phyloP scores from a whole-genome alignment of 768 basidiomycete species.

The Podaxis sp. region DNA sequence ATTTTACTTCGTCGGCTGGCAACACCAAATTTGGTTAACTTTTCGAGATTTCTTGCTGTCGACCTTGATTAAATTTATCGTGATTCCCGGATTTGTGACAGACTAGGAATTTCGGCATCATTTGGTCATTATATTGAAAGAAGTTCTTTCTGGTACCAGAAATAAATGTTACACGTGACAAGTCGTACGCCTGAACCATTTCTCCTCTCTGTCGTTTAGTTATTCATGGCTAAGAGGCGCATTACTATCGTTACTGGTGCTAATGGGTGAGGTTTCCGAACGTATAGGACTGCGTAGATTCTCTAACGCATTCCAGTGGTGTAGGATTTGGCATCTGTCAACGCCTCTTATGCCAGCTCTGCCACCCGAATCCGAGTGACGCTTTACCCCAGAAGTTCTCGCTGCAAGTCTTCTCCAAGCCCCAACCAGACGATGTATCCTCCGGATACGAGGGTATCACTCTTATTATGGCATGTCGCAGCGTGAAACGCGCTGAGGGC shows the following conservation, averaged over 20 bases:
- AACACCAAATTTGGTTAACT: too few species aligned
- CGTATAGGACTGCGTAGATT: not conserved
- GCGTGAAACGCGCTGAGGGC: slow-evolving; percentile 51
- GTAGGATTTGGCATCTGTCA: slow-evolving; percentile 82
- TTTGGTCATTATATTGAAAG: not conserved
- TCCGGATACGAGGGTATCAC: slow-evolving; percentile 51
- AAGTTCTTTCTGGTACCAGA: not conserved
- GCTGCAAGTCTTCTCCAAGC: slow-evolving; percentile 25
- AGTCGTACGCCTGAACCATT: slow-evolving; percentile 12
- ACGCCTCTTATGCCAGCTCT: slow-evolving; percentile 67
- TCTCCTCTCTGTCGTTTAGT: slow-evolving; percentile 6
- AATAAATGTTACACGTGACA: slow-evolving; percentile 7
- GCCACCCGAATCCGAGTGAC: slow-evolving; percentile 45
- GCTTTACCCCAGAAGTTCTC: slow-evolving; percentile 34
- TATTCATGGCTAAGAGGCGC: slow-evolving; percentile 31
- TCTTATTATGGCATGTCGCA: slow-evolving; percentile 80
- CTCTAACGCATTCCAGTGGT: slow-evolving; percentile 43
- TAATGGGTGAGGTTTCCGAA: slow-evolving; percentile 45
- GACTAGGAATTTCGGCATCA: too few species aligned
- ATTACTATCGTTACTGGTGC: slow-evolving; percentile 69
- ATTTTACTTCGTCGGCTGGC: too few species aligned
- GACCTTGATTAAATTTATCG: too few species aligned
- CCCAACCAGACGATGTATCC: slow-evolving; percentile 14
- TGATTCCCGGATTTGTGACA: too few species aligned
- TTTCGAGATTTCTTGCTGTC: too few species aligned